Evolutionary conservation across 805 yeast genomes (phyloP).

Genomic region (Saturnispora halmiae): DNA sequence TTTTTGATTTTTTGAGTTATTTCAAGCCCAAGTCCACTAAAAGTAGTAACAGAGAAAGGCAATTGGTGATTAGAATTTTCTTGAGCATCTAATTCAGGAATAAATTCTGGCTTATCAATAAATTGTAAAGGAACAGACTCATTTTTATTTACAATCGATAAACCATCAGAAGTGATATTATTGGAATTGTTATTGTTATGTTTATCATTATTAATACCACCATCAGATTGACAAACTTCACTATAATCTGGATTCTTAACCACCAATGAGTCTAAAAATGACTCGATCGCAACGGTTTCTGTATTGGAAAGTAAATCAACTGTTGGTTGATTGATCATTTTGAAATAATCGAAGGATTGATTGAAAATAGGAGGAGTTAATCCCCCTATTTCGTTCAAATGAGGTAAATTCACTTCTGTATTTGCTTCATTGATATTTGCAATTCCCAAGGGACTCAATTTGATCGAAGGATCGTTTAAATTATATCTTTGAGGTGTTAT

Average conservation of each 20-base stretch:
- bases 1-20: too few species aligned
- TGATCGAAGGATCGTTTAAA: background rate
- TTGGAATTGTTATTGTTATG: too few species aligned
- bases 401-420: background rate
- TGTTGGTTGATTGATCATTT: background rate
- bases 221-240: too few species aligned
- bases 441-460: background rate
- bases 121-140: too few species aligned
- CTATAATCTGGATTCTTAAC: conserved; percentile 17
- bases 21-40: too few species aligned
- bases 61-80: too few species aligned
- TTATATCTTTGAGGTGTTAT: conserved; percentile 2
- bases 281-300: conserved; percentile 29
- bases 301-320: conserved; percentile 27
- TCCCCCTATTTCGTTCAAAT: background rate
- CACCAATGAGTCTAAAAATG: conserved; percentile 30
- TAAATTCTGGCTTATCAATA: too few species aligned
- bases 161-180: too few species aligned
- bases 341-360: background rate
- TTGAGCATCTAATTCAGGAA: too few species aligned
- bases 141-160: too few species aligned
- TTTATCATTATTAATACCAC: too few species aligned
- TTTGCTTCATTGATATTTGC: background rate
- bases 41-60: too few species aligned
- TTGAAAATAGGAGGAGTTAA: background rate